Evolutionary conservation across 495 filamentous ascomycete genomes (phyloP).

Genomic region (Lindgomyces ingoldianus): DNA sequence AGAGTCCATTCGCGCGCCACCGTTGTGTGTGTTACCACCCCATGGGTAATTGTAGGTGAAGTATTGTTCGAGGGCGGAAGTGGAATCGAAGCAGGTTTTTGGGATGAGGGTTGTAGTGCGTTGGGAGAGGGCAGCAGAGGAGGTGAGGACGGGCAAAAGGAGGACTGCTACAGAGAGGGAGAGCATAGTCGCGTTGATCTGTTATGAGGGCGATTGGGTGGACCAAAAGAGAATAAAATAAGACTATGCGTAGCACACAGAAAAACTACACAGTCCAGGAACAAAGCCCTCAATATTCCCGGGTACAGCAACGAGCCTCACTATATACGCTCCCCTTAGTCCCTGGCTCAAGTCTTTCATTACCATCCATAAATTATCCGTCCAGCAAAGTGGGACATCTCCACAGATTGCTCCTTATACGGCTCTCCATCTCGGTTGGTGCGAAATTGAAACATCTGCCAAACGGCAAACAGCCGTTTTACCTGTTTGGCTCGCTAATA

Average conservation of each 20-base stretch:
- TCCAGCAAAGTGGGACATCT: not conserved
- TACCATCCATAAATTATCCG: too few relatives aligned
- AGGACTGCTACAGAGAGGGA: not conserved
- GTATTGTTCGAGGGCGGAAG: conserved; percentile 52
- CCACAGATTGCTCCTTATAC: not conserved
- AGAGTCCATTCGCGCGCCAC: conserved; percentile 57
- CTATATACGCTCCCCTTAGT: not conserved
- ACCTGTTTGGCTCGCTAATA: too few relatives aligned
- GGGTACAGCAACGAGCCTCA: not conserved
- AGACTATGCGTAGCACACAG: too few relatives aligned
- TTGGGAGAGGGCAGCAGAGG: not conserved
- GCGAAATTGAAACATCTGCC: not conserved
- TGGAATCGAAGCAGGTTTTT: conserved; percentile 55
- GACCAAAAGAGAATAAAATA: too few relatives aligned
- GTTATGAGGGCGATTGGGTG: not conserved
- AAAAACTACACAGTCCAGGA: not conserved
- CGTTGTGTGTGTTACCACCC: conserved; percentile 54
- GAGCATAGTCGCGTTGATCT: not conserved
- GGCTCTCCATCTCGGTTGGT: not conserved
- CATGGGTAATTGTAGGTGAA: conserved; percentile 56
- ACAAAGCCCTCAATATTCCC: not conserved
- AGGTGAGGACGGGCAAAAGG: conserved; percentile 5
- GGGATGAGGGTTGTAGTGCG: conserved; percentile 52
- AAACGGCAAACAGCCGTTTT: too few relatives aligned
- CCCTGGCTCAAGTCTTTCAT: too few relatives aligned